Conservation (phyloP, 495 filamentous ascomycete species). For the Glutinoglossum americanum region DNA sequence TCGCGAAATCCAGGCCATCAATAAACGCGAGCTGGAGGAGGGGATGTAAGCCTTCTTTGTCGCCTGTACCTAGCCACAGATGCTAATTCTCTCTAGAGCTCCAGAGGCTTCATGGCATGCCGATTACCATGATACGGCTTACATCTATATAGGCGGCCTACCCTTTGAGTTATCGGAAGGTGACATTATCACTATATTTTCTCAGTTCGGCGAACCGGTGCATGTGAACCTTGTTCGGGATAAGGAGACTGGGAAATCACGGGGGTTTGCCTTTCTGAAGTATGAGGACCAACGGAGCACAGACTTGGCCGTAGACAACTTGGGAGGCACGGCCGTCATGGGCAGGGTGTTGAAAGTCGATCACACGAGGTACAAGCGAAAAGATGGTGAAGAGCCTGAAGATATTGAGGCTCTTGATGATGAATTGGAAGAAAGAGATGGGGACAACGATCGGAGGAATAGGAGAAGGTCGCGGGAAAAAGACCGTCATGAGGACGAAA, state of each 20-base stretch:
- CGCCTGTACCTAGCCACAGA: neutral
- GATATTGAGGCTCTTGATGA: constrained; percentile 17
- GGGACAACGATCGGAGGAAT: neutral
- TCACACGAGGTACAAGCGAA: constrained; percentile 73
- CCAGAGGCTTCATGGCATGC: constrained; percentile 88
- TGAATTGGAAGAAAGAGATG: constrained; percentile 14
- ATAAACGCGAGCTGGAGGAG: constrained; percentile 85
- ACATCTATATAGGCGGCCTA: constrained; percentile 86
- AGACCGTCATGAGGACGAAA: constrained; percentile 18
- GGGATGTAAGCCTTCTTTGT: constrained; percentile 33
- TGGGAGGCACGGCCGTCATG: constrained; percentile 66
- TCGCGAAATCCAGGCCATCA: constrained; percentile 74
- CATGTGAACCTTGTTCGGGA: constrained; percentile 80
- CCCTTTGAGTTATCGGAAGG: constrained; percentile 89
- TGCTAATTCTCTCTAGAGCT: constrained; percentile 23
- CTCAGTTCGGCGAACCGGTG: constrained; percentile 84
- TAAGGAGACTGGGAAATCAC: constrained; percentile 86
- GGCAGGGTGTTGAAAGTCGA: constrained; percentile 72
- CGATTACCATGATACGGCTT: constrained; percentile 94
- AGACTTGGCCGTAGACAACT: constrained; percentile 86
- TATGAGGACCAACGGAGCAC: constrained; percentile 96
- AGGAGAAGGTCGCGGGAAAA: constrained; percentile 15
- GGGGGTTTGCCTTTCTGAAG: constrained; percentile 87
- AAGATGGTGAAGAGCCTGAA: constrained; percentile 63
- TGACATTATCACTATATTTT: constrained; percentile 92